A percentile compares a stretch with the other conserved stretches of the same genome.
phyloP scores from a whole-genome alignment of 2,329 filamentous ascomycete species.

The Pezicula neosporulosa region DNA sequence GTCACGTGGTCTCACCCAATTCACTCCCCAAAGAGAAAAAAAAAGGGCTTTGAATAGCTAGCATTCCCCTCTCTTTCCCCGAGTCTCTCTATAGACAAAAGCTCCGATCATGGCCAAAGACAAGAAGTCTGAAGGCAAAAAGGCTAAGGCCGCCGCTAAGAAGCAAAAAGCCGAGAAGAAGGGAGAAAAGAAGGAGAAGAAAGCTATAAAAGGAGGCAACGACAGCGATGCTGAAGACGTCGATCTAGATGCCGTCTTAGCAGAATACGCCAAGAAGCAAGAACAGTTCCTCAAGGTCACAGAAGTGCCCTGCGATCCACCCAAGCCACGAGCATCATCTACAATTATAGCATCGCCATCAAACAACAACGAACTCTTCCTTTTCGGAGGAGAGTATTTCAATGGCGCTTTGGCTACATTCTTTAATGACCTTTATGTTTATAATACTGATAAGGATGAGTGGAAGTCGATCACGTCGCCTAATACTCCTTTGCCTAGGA shows the following conservation, averaged over 20 bases:
- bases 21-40: no score
- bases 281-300: conserved; percentile 93
- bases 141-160: conserved; percentile 56
- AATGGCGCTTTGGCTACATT: conserved; percentile 82
- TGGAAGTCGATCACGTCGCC: conserved; percentile 90
- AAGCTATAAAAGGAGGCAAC: conserved; percentile 60
- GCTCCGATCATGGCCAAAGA: conserved; percentile 43
- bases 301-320: conserved; percentile 71
- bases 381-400: conserved; percentile 95
- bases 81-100: no score
- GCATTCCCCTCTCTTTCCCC: no score
- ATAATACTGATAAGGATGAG: conserved; percentile 78
- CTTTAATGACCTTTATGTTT: conserved; percentile 64
- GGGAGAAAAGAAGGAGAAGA: conserved; percentile 81
- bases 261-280: conserved; percentile 89
- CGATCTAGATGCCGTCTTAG: conserved; percentile 88
- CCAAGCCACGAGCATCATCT: conserved; percentile 73
- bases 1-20: no score
- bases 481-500: conserved; percentile 86
- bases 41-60: no score
- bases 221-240: conserved; percentile 91
- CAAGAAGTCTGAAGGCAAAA: conserved; percentile 48
- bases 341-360: conserved; percentile 82
- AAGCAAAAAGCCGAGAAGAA: conserved; percentile 83
- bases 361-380: conserved; percentile 81